These are phyloP conservation scores for Pelargonium citronellum DNA, from an alignment of 441 rosid species.

Conservation along the genomic window DNA sequence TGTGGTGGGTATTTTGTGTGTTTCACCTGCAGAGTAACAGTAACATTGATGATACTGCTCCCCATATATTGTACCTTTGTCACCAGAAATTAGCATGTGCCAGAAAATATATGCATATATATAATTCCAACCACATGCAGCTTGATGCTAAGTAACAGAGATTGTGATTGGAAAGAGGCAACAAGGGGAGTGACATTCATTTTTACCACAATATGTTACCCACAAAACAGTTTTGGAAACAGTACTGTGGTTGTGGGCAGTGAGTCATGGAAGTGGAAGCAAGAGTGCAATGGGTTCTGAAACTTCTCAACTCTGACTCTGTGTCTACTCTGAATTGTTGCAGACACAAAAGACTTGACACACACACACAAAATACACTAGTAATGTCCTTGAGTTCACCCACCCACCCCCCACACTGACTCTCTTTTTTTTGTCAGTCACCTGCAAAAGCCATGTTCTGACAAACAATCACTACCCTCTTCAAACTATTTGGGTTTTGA, in stretches of 20 bases:
- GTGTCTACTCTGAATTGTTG: background rate
- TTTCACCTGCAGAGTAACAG: background rate
- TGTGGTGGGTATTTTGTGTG: background rate
- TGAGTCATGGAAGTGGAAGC: constrained; percentile 1
- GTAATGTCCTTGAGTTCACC: background rate
- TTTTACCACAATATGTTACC: background rate
- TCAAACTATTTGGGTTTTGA: too few relatives aligned
- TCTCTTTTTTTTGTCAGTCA: constrained; percentile 1
- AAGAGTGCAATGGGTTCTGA: background rate
- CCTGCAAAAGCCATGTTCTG: constrained; percentile 7
- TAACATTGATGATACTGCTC: constrained; percentile 5
- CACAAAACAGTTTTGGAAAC: background rate
- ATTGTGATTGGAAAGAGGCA: background rate
- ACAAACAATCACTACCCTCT: background rate
- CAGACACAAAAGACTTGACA: constrained; percentile 8
- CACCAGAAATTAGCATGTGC: constrained; percentile 3
- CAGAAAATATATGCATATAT: background rate
- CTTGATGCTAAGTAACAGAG: background rate
- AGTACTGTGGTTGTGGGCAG: constrained; percentile 5
- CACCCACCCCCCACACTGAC: background rate
- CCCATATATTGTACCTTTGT: background rate
- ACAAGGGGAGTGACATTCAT: background rate
- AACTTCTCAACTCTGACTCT: background rate
- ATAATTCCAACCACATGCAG: constrained; percentile 6
- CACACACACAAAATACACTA: background rate